These are phyloP conservation scores for Aspergillus intermedius DNA, from an alignment of 2,329 filamentous ascomycete species.

Conservation along the genomic window DNA sequence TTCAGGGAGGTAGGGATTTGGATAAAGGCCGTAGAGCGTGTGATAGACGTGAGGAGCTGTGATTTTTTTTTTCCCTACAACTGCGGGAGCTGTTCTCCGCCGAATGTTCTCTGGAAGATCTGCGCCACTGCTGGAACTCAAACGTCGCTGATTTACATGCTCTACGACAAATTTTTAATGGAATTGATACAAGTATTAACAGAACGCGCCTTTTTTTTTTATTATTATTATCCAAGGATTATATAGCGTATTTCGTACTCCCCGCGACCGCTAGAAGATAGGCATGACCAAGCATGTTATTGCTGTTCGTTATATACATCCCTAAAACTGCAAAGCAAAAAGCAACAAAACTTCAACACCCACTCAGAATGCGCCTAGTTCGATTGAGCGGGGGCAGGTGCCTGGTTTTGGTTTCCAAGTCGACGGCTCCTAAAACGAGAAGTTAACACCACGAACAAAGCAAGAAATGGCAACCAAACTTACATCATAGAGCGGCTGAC, in stretches of 20 bases:
- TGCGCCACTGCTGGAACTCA: not conserved
- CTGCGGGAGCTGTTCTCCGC: no score
- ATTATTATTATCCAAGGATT: no score
- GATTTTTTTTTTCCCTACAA: not conserved
- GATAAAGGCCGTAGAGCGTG: not conserved
- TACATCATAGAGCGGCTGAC: slow-evolving; percentile 57
- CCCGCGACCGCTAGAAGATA: not conserved
- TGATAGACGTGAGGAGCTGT: not conserved
- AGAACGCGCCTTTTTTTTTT: no score
- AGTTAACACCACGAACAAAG: slow-evolving; percentile 6
- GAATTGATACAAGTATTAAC: no score
- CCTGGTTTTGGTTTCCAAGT: slow-evolving; percentile 20
- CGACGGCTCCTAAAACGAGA: slow-evolving; percentile 21
- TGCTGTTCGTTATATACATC: slow-evolving; percentile 28
- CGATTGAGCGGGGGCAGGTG: slow-evolving; percentile 9
- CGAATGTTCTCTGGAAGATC: no score
- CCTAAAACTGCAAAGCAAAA: slow-evolving; percentile 10
- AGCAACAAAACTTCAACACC: slow-evolving; percentile 6
- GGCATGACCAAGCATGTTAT: slow-evolving; percentile 9
- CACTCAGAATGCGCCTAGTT: slow-evolving; percentile 14
- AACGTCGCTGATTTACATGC: slow-evolving; percentile 3
- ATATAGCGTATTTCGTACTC: no score
- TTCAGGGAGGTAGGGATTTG: not conserved
- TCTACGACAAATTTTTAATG: no score
- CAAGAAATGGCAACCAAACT: slow-evolving; percentile 21